Conservation (phyloP, 352 stramenopile species). For the Globisporangium camurandrum region DNA sequence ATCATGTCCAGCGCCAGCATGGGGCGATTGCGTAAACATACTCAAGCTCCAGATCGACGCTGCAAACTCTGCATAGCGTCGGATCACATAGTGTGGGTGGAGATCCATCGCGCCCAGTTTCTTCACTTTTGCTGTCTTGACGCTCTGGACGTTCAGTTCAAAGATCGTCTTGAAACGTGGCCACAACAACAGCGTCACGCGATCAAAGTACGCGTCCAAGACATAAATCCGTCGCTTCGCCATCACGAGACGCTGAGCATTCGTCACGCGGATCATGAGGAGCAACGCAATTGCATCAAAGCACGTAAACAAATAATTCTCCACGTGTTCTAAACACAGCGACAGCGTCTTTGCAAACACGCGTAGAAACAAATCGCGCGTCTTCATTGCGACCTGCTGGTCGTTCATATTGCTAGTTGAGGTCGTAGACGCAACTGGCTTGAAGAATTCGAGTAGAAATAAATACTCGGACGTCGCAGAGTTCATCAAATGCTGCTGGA, state of each 20-base stretch:
- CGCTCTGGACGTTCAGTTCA: slow-evolving; percentile 92
- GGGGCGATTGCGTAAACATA: slow-evolving; percentile 47
- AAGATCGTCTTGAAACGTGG: slow-evolving; percentile 96
- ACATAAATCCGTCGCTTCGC: slow-evolving; percentile 82
- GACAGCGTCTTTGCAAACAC: slow-evolving; percentile 96
- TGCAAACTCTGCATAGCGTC: slow-evolving; percentile 95
- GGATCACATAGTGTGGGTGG: slow-evolving; percentile 95
- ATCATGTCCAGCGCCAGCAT: slow-evolving; percentile 14
- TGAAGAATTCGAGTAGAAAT: slow-evolving; percentile 93
- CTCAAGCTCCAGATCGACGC: slow-evolving; percentile 93
- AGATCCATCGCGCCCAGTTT: slow-evolving; percentile 92
- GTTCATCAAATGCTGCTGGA: slow-evolving; percentile 97
- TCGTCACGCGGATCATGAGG: slow-evolving; percentile 98
- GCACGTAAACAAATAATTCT: slow-evolving; percentile 97
- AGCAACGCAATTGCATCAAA: slow-evolving; percentile 96
- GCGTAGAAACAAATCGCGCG: slow-evolving; percentile 90
- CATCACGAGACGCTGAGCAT: slow-evolving; percentile 79
- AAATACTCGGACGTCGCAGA: slow-evolving; percentile 96
- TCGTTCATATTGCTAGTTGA: slow-evolving; percentile 62
- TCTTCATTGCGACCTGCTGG: slow-evolving; percentile 55
- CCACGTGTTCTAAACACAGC: slow-evolving; percentile 94
- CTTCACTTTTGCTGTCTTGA: slow-evolving; percentile 83
- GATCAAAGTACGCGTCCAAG: slow-evolving; percentile 96
- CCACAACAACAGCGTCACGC: slow-evolving; percentile 94
- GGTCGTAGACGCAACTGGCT: too few species aligned